phyloP scores from a whole-genome alignment of 176 grass and related monocot genomes.

The Cenchrus americanus region DNA sequence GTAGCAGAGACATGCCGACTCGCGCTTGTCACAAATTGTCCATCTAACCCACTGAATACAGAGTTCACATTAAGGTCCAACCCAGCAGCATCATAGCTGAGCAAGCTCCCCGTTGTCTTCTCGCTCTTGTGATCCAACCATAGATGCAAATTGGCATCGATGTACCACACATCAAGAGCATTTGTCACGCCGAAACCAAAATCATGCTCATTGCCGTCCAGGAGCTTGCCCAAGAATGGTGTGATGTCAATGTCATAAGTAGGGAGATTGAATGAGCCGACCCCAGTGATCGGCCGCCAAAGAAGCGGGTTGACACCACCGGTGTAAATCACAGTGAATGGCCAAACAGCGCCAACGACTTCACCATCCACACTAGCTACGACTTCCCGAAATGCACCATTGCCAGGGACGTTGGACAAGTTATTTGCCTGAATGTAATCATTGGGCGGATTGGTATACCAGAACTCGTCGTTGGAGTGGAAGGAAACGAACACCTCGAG shows the following conservation, averaged over 20 bases:
- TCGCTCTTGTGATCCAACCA: conserved; percentile 63
- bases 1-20: conserved; percentile 47
- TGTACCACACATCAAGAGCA: conserved; percentile 51
- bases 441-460: conserved; percentile 62
- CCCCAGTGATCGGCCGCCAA: conserved; percentile 58
- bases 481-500: conserved; percentile 71
- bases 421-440: conserved; percentile 53
- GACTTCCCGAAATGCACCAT: conserved; percentile 65
- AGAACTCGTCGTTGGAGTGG: conserved; percentile 62
- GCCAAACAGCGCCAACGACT: conserved; percentile 61
- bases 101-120: conserved; percentile 44
- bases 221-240: conserved; percentile 57
- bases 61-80: conserved; percentile 27
- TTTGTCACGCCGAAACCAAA: conserved; percentile 62
- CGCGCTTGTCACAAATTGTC: conserved; percentile 45
- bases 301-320: conserved; percentile 65
- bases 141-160: conserved; percentile 66
- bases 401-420: conserved; percentile 32
- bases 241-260: conserved; percentile 72
- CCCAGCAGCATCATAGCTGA: conserved; percentile 35
- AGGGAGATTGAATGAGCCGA: conserved; percentile 60
- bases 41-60: conserved; percentile 43
- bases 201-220: conserved; percentile 56
- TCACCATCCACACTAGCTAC: conserved; percentile 44
- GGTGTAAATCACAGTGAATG: conserved; percentile 66